Conservation (phyloP, 345 rosid genomes). For the Bruguiera parviflora region DNA sequence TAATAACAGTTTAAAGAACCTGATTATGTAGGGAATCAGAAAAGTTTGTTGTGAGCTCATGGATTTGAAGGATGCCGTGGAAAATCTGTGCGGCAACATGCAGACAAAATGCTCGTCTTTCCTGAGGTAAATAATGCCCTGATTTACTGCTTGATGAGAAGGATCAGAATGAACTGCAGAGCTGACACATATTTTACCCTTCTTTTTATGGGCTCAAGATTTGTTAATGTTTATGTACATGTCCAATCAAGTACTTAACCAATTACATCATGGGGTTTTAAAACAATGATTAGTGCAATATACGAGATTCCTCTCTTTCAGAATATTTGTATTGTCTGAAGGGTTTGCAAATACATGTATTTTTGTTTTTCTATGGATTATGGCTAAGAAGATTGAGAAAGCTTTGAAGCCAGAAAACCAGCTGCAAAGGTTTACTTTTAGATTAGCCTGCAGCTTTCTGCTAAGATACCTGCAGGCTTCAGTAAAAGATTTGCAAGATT, state of each 20-base stretch:
- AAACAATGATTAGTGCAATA: not conserved
- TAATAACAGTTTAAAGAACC: not conserved
- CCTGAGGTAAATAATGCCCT: conserved; percentile 51
- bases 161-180: not conserved
- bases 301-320: not conserved
- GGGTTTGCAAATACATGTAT: not conserved
- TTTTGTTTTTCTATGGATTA: too few species aligned
- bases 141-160: not conserved
- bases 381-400: too few species aligned
- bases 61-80: conserved; percentile 96
- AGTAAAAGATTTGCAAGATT: not conserved
- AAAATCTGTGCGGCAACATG: conserved; percentile 77
- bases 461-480: not conserved
- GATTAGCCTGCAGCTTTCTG: too few species aligned
- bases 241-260: not conserved
- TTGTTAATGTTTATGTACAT: not conserved
- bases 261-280: not conserved
- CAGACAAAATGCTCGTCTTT: conserved; percentile 78
- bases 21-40: conserved; percentile 75
- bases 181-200: not conserved
- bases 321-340: not conserved
- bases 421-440: too few species aligned
- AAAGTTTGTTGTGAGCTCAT: conserved; percentile 90
- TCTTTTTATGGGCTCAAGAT: not conserved
- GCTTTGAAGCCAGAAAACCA: too few species aligned